A percentile compares a stretch with the other conserved stretches of the same genome.
Evolutionary conservation across 2,329 filamentous ascomycete genomes (phyloP).

Genomic region (Paradendryphiella salina): DNA sequence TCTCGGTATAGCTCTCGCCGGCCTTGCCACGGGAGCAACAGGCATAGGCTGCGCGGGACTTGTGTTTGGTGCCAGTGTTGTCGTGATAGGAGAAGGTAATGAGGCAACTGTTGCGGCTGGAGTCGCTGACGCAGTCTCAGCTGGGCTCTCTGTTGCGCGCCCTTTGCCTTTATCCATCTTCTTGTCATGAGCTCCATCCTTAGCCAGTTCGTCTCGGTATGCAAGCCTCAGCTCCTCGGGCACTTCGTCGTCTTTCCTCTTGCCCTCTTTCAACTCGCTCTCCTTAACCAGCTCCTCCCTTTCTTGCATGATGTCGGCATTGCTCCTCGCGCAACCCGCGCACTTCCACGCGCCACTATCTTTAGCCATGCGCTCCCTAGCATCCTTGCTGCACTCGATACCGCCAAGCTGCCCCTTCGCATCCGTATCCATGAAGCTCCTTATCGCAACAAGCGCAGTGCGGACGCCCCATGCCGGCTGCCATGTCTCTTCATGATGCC

Average conservation of each 20-base stretch:
- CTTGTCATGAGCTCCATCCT: conserved; percentile 28
- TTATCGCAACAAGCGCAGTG: conserved; percentile 77
- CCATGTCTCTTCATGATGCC: conserved; percentile 98
- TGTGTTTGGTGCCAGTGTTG: conserved; percentile 2
- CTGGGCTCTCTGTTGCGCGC: conserved; percentile 13
- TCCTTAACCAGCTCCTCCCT: conserved; percentile 62
- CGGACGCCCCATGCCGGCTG: conserved; percentile 97
- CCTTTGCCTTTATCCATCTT: conserved; percentile 30
- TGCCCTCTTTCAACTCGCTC: conserved; percentile 49
- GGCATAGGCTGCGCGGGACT: background rate
- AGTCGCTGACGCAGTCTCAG: background rate
- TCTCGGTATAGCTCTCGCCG: conserved; percentile 21
- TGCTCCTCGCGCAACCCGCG: conserved; percentile 68
- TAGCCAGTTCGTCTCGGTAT: conserved; percentile 71
- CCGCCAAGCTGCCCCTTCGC: conserved; percentile 87
- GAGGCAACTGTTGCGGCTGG: conserved; percentile 9
- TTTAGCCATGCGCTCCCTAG: conserved; percentile 69
- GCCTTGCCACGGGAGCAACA: conserved; percentile 7
- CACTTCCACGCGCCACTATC: conserved; percentile 71
- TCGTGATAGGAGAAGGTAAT: background rate
- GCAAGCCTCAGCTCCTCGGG: conserved; percentile 65
- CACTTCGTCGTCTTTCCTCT: conserved; percentile 51
- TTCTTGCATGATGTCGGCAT: conserved; percentile 73
- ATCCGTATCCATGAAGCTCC: conserved; percentile 92
- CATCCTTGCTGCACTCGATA: conserved; percentile 69